A percentile compares a stretch with the other conserved stretches of the same genome.
phyloP scores from a whole-genome alignment of 176 grass and related monocot genomes.

The Dactylis glomerata region DNA sequence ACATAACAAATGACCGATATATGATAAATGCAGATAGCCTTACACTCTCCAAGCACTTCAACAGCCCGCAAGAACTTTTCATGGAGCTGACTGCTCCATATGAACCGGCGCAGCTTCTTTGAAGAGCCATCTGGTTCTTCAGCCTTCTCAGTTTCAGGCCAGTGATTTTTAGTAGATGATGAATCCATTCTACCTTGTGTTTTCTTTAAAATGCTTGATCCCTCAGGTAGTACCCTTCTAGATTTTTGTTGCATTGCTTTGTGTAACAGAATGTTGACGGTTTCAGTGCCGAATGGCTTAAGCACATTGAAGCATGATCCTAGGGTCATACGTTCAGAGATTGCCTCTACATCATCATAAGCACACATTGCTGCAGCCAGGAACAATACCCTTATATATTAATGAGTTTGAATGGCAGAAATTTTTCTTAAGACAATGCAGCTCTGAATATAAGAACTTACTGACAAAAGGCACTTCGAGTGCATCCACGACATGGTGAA shows the following conservation, averaged over 20 bases:
- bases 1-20: background rate
- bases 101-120: background rate
- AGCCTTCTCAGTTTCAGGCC: background rate
- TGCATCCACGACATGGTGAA: slow-evolving; percentile 16
- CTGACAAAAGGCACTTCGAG: slow-evolving; percentile 22
- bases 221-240: slow-evolving; percentile 27
- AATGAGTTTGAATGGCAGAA: background rate
- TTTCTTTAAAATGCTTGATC: background rate
- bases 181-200: slow-evolving; percentile 7
- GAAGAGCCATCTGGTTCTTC: slow-evolving; percentile 2
- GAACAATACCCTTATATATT: background rate
- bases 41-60: slow-evolving; percentile 27
- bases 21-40: slow-evolving; percentile 15
- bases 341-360: background rate
- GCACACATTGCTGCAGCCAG: slow-evolving; percentile 36
- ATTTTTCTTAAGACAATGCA: slow-evolving; percentile 13
- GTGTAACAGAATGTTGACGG: slow-evolving; percentile 2
- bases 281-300: slow-evolving; percentile 21
- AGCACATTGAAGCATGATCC: slow-evolving; percentile 27
- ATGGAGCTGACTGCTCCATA: slow-evolving; percentile 27
- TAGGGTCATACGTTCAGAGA: background rate
- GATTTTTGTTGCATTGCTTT: slow-evolving; percentile 15
- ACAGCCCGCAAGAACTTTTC: slow-evolving; percentile 36
- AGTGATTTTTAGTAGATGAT: slow-evolving; percentile 5
- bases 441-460: slow-evolving; percentile 23